Evolutionary conservation across 305 asterid species (phyloP).

Genomic region (Galium porrigens): DNA sequence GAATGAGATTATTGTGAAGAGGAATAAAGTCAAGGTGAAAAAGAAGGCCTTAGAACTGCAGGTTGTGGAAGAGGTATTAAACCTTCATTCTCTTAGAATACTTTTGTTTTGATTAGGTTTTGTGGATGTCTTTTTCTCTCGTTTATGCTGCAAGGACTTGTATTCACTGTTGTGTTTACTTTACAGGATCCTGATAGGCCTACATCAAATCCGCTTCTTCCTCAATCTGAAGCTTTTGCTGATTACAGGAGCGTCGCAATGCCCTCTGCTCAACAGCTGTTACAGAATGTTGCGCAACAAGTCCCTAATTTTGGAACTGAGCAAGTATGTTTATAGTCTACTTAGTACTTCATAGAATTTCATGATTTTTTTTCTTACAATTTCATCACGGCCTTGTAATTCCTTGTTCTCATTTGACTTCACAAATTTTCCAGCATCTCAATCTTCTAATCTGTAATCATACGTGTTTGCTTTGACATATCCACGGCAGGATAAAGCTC

Average conservation of each 20-base stretch:
- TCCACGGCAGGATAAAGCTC: constrained; percentile 83
- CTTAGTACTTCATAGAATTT: constrained; percentile 8
- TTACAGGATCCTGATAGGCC: constrained; percentile 71
- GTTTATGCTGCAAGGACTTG: not conserved
- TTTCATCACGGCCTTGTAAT: not conserved
- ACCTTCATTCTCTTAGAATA: constrained; percentile 10
- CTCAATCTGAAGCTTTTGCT: constrained; percentile 62
- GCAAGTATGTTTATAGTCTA: constrained; percentile 37
- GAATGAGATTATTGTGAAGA: constrained; percentile 87
- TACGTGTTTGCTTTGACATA: constrained; percentile 24
- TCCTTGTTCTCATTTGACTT: not conserved
- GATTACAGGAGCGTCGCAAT: constrained; percentile 37
- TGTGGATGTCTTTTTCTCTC: not conserved
- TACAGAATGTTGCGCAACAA: constrained; percentile 76
- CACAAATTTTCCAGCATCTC: not conserved
- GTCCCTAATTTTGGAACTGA: constrained; percentile 97
- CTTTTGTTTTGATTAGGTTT: not conserved
- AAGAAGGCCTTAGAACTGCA: constrained; percentile 34
- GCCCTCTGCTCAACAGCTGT: constrained; percentile 68
- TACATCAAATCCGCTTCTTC: constrained; percentile 92
- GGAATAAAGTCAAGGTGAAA: constrained; percentile 66
- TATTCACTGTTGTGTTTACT: constrained; percentile 15
- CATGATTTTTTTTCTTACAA: not conserved
- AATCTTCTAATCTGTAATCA: constrained; percentile 11
- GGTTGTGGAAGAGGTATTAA: constrained; percentile 38